Percentiles rank a stretch among this genome's conserved stretches.
phyloP scores from a whole-genome alignment of 2,329 filamentous ascomycete genomes.

The Phaeosphaeria sp. region DNA sequence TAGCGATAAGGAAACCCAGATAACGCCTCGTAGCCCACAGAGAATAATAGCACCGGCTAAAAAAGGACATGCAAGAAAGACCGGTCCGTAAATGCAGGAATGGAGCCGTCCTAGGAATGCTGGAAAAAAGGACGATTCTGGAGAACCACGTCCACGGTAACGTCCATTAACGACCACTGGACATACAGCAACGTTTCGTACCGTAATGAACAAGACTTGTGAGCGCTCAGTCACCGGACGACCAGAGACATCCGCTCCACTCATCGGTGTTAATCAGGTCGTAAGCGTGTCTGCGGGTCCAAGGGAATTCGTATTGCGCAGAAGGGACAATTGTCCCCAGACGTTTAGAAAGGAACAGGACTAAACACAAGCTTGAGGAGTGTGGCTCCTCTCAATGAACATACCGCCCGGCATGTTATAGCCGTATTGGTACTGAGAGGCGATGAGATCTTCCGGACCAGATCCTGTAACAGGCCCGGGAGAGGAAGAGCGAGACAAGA shows the following conservation, averaged over 20 bases:
- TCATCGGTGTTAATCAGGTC: constrained; percentile 38
- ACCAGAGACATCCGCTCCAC: constrained; percentile 43
- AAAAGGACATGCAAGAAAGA: constrained; percentile 42
- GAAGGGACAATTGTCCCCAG: constrained; percentile 4
- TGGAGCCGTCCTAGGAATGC: constrained; percentile 36
- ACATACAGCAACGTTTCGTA: constrained; percentile 36
- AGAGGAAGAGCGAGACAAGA: constrained; percentile 50
- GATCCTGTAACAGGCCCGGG: constrained; percentile 50
- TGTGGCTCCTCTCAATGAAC: constrained; percentile 52
- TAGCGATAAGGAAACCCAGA: constrained; percentile 21
- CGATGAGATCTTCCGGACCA: constrained; percentile 48
- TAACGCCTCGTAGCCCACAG: constrained; percentile 20
- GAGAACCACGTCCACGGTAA: constrained; percentile 16
- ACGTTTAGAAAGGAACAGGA: constrained; percentile 11
- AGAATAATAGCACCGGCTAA: constrained; percentile 37
- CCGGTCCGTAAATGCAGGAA: constrained; percentile 43
- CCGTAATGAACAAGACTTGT: constrained; percentile 39
- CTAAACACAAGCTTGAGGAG: constrained; percentile 51
- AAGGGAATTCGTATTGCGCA: constrained; percentile 44
- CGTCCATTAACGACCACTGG: constrained; percentile 27
- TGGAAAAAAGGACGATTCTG: constrained; percentile 23
- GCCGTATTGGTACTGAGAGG: constrained; percentile 53
- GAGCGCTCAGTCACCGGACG: constrained; percentile 38
- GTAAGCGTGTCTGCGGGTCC: constrained; percentile 44
- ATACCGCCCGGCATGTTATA: constrained; percentile 50